Base-by-base conservation (phyloP, 1,284 basidiomycete genomes). In the Cryptococcus amylolentus region DNA sequence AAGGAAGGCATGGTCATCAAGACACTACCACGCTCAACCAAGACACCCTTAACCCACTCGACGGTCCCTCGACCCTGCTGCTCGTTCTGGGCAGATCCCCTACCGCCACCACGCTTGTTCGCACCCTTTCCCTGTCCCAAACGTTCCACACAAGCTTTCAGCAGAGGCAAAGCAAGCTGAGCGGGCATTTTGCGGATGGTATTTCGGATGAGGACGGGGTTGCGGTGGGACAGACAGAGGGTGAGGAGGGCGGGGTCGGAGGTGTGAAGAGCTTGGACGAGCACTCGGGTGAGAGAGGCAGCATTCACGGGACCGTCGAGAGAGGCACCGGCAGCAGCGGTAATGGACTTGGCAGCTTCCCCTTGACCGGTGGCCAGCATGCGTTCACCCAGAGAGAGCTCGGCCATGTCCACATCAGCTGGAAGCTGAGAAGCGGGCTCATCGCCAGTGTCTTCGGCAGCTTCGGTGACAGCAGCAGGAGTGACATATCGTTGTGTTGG, bases 251-350 rank as follows among this genome's bases (percentile, higher is more conserved):
- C 85, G 0, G 88, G 84, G 79, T 99, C 96, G 20, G 89, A 88
- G 3, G 95, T 97, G 75, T 99, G 95, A 47, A 99, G 80, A 0
- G 96, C 95, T 78, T 99, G 96, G 50, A 95, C 91, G 49, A 99
- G 83, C 14, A 95, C 94, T 52, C 93, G 88, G 26, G 95, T 91
- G 53, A 98, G 84, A 1, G 95, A 96, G 58, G 88, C 86, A 1
- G 91, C 86, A 45, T 90, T 90, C 41, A 89, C 84, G 20, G 84
- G 78, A 7, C 72, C 72, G 47, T 72, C 67, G 37, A 66, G 55
- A 18, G 57, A 55, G 4, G 62, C 57, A 9, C 52, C 55, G 12
- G 56, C 51, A n/a, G 77, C 50, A 31, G 58, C 54, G 1, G 65
- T 64, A 5, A 65, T 52, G 4, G 60, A 54, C 0, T 56, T 56